Percentiles rank a stretch among this genome's conserved stretches.
Evolutionary conservation across 2,329 filamentous ascomycete species (phyloP).

Genomic region (Fusarium acutatum): DNA sequence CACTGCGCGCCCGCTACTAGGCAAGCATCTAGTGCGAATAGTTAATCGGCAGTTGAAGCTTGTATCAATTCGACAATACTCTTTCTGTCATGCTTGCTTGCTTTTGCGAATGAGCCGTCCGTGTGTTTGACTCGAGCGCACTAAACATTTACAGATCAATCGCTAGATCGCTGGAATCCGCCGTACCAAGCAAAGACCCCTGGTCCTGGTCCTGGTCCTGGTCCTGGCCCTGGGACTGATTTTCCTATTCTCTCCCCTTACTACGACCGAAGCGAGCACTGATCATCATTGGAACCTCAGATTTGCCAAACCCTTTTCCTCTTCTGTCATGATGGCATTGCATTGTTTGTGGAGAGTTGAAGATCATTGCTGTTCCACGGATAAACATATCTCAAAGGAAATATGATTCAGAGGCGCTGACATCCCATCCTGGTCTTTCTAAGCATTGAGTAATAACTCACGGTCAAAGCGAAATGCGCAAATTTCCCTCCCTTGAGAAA

Average conservation of each 20-base stretch:
- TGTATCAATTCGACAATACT: neutral
- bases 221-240: neutral
- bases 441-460: neutral
- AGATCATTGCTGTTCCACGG: conserved; percentile 1
- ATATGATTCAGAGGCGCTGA: neutral
- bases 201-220: neutral
- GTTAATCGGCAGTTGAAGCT: neutral
- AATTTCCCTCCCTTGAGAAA: neutral
- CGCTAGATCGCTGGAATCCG: neutral
- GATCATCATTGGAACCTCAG: conserved; percentile 5
- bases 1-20: neutral
- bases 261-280: neutral
- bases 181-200: neutral
- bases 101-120: neutral
- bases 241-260: neutral
- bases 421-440: neutral
- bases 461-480: conserved; percentile 1
- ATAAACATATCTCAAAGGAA: neutral
- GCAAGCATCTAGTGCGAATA: neutral
- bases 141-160: neutral
- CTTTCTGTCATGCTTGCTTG: neutral
- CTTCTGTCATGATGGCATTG: conserved; percentile 14
- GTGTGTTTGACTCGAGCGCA: neutral
- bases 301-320: neutral
- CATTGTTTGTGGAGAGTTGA: conserved; percentile 15